These are phyloP conservation scores for Plantago major DNA, from an alignment of 257 asterid genomes.

Conservation along the genomic window DNA sequence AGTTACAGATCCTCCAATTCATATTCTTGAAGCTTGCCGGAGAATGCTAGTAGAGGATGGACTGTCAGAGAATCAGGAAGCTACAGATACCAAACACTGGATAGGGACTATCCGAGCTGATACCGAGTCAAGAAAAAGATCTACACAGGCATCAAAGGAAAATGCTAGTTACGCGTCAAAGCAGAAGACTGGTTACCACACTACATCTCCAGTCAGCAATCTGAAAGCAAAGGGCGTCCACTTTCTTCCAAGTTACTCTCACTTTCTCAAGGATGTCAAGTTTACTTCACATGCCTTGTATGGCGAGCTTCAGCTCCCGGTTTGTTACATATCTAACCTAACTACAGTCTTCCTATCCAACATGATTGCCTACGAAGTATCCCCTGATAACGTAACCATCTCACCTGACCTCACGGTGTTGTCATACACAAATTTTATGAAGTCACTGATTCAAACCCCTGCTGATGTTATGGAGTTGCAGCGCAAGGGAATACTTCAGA, in stretches of 20 bases:
- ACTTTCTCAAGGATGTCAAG: not conserved
- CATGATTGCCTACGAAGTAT: not conserved
- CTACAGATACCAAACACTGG: not conserved
- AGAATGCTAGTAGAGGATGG: not conserved
- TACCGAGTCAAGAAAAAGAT: not conserved
- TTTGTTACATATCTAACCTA: not conserved
- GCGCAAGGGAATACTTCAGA: not conserved
- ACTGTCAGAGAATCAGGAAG: not conserved
- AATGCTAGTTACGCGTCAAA: not conserved
- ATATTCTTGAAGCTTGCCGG: conserved; percentile 11
- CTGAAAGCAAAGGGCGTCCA: not conserved
- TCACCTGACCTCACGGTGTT: not conserved
- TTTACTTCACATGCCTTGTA: not conserved
- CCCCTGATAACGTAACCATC: not conserved
- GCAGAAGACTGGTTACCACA: not conserved
- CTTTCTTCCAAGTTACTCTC: not conserved
- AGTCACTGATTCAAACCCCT: not conserved
- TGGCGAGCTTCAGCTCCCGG: not conserved
- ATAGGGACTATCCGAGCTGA: not conserved
- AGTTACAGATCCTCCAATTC: not conserved
- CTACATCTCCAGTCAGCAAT: not conserved
- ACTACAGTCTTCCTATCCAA: not conserved
- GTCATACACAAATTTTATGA: not conserved
- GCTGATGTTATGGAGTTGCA: not conserved
- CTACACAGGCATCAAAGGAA: not conserved